phyloP scores from a whole-genome alignment of 768 basidiomycete species.

The Pisolithus albus region DNA sequence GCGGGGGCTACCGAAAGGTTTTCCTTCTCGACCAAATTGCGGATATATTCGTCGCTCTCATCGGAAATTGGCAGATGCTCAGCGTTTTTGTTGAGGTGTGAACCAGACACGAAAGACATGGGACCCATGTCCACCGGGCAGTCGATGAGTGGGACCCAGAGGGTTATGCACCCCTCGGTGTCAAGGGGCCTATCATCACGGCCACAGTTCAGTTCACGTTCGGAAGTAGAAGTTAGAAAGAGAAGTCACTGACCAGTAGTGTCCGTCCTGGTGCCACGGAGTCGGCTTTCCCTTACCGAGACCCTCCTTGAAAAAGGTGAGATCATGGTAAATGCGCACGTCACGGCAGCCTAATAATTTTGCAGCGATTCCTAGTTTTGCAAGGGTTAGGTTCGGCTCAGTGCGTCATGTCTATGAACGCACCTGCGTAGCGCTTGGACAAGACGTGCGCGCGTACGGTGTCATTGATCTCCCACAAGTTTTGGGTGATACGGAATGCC shows the following conservation, averaged over 20 bases:
- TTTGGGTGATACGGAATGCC: constrained; percentile 4
- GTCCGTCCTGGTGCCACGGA: constrained; percentile 1
- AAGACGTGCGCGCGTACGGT: constrained; percentile 2
- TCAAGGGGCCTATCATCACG: neutral
- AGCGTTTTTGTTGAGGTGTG: neutral
- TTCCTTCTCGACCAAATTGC: constrained; percentile 1
- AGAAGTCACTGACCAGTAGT: neutral
- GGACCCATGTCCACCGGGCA: constrained; percentile 5
- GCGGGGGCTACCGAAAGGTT: constrained; percentile 1
- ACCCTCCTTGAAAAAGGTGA: constrained; percentile 6
- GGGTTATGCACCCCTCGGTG: constrained; percentile 2
- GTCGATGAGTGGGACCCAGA: constrained; percentile 4
- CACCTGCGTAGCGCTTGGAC: constrained; percentile 2
- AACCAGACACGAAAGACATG: constrained; percentile 4
- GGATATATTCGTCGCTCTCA: constrained; percentile 1
- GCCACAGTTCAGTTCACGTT: neutral
- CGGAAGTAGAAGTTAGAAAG: neutral
- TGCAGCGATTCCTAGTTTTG: constrained; percentile 1
- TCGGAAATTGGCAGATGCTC: constrained; percentile 4
- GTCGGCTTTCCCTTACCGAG: constrained; percentile 1
- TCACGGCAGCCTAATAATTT: constrained; percentile 6
- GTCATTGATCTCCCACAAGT: constrained; percentile 4
- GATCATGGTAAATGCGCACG: constrained; percentile 4
- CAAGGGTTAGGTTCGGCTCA: no score
- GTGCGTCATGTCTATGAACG: no score